Base-by-base conservation (phyloP, 805 yeast genomes). In the Yamadazyma scolyti region DNA sequence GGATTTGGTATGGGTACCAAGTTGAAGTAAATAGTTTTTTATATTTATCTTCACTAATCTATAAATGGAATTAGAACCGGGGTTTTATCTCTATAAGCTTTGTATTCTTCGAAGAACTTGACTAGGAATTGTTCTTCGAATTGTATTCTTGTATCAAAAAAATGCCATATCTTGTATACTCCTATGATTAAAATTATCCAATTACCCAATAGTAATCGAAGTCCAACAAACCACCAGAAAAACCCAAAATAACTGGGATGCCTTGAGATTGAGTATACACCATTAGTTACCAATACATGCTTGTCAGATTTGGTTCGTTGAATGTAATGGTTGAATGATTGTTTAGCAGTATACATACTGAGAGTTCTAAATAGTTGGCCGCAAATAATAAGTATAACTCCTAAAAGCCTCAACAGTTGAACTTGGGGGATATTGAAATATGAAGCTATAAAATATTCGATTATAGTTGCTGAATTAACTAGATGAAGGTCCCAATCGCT, bases 171-270 rank as follows among this genome's bases (percentile, higher is more conserved):
- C 3, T 77, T 71, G n/a, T 56, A 41, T 0, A 67, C 46, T 38
- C 88, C 93, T 0, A 69, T 61, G 1, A 65, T 28, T 2, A 74
- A 46, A 1, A 87, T 68, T 0, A 86, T 27, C 5, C 83, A 77
- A 56, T 88, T 93, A 26, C 76, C 57, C 35, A 90, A 56, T 37
- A 81, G 42, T 27, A 93, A 15, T 52, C 90, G 95, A 1, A 87
- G 68, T 0, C 97, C 97, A 3, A 89, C 43, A 9, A 94, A 90
- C 97, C 97, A 93, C 75, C 87, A 78, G 50, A 78, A 89, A 54
- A 83, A 93, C 0, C 97, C 98, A 23, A 78, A 71, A 56, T 93
- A 93, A 28, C 94, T 80, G 5, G 98, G 98, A 54, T 93, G 98
- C 39, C 98, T 68, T 10, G 75, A 58, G 16, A 57, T 41, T 1